Evolutionary conservation across 1,139 yeast genomes (phyloP), one percentile per base, ranked within the genome.

Genomic region (Insectozyma bohioensis): DNA sequence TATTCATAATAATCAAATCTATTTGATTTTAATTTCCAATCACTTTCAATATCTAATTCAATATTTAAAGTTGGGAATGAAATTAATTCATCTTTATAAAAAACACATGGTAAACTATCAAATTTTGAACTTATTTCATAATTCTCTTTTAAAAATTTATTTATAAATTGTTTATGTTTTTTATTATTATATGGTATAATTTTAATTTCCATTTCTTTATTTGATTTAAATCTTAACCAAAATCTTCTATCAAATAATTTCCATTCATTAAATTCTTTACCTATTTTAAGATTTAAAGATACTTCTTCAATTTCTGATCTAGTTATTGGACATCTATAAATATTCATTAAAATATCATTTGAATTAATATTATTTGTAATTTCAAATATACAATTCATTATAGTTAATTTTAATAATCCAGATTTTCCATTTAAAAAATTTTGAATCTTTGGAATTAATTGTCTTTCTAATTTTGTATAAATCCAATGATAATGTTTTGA

Each of bases 401-500:
- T 40, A 0, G 55, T 54, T 15, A 51, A 31, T 25, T 35, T 45
- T 3, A 36, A 26, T 6, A 16, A 20, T 12, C 28, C 27, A 9
- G 14, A 2, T 2, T 35, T 32, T 1, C 20, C 7, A 1, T 27
- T 19, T 6, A 43, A 22, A 28, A 43, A 42, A 5, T 24, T 22
- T 12, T 36, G 13, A 8, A 65, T 36, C 27, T 41, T 41, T 0
- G 71, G 70, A 3, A 63, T 43, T 7, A 60, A 48, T 2, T 43
- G 52, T 24, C 68, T 42, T 30, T 68, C 69, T 10, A 74, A 33
- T 35, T 61, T 68, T 4, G 77, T 63, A 39, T 67, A 75, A 4
- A 61, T 50, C 68, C 76, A 74, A 41, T 69, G 69, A 42, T 62
- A 73, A 26, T 70, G 61, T 12, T 53, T 51, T 1, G 63, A 48